Evolutionary conservation across 1,139 yeast genomes (phyloP).

Genomic region (Hansenula lynferdii): DNA sequence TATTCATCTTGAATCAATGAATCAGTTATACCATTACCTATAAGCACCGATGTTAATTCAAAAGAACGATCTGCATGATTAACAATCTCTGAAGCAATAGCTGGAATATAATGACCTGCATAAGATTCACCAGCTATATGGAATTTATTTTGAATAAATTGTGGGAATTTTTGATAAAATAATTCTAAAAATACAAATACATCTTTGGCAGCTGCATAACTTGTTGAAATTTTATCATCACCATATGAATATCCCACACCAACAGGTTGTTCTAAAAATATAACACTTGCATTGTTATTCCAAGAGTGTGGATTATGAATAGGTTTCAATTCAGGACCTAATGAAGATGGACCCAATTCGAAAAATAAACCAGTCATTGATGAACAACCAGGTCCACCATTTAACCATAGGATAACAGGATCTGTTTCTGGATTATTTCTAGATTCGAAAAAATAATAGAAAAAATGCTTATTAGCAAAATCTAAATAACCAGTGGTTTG

Average conservation of each 20-base stretch:
- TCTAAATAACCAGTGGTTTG: constrained; percentile 67
- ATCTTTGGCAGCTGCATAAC: constrained; percentile 68
- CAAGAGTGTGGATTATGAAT: constrained; percentile 60
- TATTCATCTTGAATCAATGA: constrained; percentile 62
- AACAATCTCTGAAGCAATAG: constrained; percentile 68
- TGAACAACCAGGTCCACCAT: constrained; percentile 77
- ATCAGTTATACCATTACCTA: constrained; percentile 85
- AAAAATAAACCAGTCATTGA: constrained; percentile 63
- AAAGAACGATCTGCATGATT: constrained; percentile 61
- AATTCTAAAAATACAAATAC: constrained; percentile 75
- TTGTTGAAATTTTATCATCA: constrained; percentile 44
- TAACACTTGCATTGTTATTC: constrained; percentile 66
- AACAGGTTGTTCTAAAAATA: constrained; percentile 70
- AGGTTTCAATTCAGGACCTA: constrained; percentile 45
- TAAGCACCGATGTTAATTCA: constrained; percentile 64
- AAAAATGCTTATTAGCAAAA: constrained; percentile 66
- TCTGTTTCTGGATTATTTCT: constrained; percentile 62
- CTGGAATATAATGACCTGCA: constrained; percentile 86
- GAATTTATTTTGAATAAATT: constrained; percentile 53
- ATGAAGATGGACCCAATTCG: constrained; percentile 62
- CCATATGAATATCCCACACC: constrained; percentile 78
- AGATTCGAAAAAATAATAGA: constrained; percentile 74
- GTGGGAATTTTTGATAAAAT: constrained; percentile 71
- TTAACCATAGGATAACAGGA: constrained; percentile 66
- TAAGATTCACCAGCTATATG: constrained; percentile 88